Evolutionary conservation across 2,329 filamentous ascomycete genomes (phyloP).

Genomic region (Didymella arachidicola): DNA sequence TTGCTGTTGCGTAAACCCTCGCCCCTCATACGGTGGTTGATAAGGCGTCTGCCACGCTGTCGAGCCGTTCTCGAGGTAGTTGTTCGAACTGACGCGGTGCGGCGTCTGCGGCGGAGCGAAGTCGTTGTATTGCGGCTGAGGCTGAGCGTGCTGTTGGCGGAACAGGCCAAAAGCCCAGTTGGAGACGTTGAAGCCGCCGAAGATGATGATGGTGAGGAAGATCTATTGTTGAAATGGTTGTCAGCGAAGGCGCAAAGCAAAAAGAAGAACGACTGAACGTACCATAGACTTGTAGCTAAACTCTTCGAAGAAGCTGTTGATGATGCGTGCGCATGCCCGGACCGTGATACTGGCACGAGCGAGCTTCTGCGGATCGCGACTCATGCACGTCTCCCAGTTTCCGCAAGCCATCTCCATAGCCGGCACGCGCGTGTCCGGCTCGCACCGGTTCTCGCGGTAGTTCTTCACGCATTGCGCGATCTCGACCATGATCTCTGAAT

Average conservation of each 20-base stretch:
- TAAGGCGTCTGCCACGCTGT: slow-evolving; percentile 36
- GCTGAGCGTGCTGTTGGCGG: slow-evolving; percentile 50
- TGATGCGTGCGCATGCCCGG: slow-evolving; percentile 87
- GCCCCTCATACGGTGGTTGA: slow-evolving; percentile 36
- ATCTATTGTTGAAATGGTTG: slow-evolving; percentile 41
- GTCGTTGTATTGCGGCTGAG: slow-evolving; percentile 30
- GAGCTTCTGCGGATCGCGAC: slow-evolving; percentile 77
- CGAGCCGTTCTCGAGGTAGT: slow-evolving; percentile 32
- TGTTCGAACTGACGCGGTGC: slow-evolving; percentile 36
- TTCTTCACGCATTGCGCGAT: slow-evolving; percentile 77
- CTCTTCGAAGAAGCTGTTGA: slow-evolving; percentile 91
- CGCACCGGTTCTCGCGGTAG: slow-evolving; percentile 80
- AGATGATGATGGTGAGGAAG: slow-evolving; percentile 58
- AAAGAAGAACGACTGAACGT: slow-evolving; percentile 30
- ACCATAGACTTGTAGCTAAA: slow-evolving; percentile 86
- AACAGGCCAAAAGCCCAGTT: slow-evolving; percentile 68
- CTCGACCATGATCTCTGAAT: slow-evolving; percentile 72
- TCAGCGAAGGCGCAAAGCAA: slow-evolving; percentile 22
- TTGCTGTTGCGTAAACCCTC: slow-evolving; percentile 27
- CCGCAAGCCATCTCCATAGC: slow-evolving; percentile 77
- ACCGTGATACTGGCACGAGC: slow-evolving; percentile 83
- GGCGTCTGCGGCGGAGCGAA: slow-evolving; percentile 42
- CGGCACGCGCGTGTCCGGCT: slow-evolving; percentile 70
- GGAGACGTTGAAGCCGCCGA: slow-evolving; percentile 63
- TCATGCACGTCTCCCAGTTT: slow-evolving; percentile 88